Evolutionary conservation across 2,329 filamentous ascomycete genomes (phyloP), one percentile per base, ranked within the genome.

Genomic region (Diaporthe eres): DNA sequence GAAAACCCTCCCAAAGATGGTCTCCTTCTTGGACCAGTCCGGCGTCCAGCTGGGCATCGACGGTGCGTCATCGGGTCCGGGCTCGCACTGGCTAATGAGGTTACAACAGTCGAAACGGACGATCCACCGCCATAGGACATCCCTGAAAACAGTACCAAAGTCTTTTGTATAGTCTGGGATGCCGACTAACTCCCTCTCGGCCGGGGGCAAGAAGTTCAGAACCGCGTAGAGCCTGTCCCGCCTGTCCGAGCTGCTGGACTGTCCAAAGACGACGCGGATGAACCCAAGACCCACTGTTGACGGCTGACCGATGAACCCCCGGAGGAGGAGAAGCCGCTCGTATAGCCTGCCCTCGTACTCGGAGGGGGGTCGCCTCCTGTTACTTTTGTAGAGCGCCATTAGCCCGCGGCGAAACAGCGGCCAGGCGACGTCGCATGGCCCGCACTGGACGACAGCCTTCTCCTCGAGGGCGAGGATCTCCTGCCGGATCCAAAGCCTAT

Each of bases 151-250:
- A 63, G 39, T 28, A 3, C 15, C 39, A 22, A 28, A 44, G 8
- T 63, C 60, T 13, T 63, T 63, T 15, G 37, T 44, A n/a, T 77
- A 76, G 74, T 82, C 67, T 85, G 84, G 60, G n/a, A 63, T 31
- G 17, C 60, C 60, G 37, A 63, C 15, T 2, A 63, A 3, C n/a
- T 63, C 60, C n/a, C 60, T 63, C 39, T 63, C 60, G 8, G 39
- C 60, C 60, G 44, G 9, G 8, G 60, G n/a, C n/a, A 63, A 44
- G 17, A 74, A 51, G 17, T 63, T 63, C n/a, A 74, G 13, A 4
- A 74, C 47, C 9, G 71, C 47, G 37, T 65, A 74, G 4, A 74
- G 19, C 60, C 63, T 73, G 58, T 73, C 71, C 15, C 71, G 58
- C 39, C 17, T 39, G 25, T 73, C 60, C 60, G 51, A 55, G 34